Percentiles rank a stretch among this genome's conserved stretches.
Conservation (phyloP, 2,329 filamentous ascomycete genomes). For the Magnaporthiopsis rhizophila region DNA sequence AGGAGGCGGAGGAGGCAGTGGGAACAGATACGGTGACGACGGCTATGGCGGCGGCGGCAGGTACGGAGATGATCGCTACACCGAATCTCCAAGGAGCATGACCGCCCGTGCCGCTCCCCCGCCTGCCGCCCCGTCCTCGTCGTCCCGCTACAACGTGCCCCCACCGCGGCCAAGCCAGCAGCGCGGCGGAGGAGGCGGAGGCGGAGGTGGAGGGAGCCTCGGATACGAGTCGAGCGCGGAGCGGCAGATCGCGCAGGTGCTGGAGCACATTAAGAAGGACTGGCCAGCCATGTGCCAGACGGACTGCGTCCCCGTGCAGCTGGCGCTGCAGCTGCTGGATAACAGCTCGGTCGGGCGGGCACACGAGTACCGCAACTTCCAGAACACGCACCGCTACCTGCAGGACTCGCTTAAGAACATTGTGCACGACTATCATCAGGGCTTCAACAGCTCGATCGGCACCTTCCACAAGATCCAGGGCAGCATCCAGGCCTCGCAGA, state of each 20-base stretch:
- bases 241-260: conserved; percentile 52
- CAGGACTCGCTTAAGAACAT: conserved; percentile 89
- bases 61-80: conserved; percentile 15
- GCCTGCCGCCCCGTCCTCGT: conserved; percentile 7
- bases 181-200: conserved; percentile 6
- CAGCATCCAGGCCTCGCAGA: conserved; percentile 83
- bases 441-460: conserved; percentile 97
- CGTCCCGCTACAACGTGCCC: conserved; percentile 19
- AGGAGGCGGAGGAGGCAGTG: conserved; percentile 13
- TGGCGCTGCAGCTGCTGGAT: conserved; percentile 92
- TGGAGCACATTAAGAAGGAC: conserved; percentile 77
- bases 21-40: conserved; percentile 32
- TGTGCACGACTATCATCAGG: conserved; percentile 97
- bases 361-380: conserved; percentile 78
- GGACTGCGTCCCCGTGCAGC: conserved; percentile 85
- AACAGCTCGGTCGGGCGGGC: conserved; percentile 87
- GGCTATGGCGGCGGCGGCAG: conserved; percentile 24
- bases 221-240: conserved; percentile 38
- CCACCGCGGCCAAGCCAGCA: conserved; percentile 17
- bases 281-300: conserved; percentile 89
- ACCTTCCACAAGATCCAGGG: conserved; percentile 98
- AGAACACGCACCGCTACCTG: conserved; percentile 76
- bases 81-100: conserved; percentile 20
- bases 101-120: conserved; percentile 13
- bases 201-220: conserved; percentile 7